Percentiles rank a stretch among this genome's conserved stretches.
These are phyloP conservation scores for Populus pruinosa DNA, from an alignment of 345 rosid genomes.

Conservation along the genomic window DNA sequence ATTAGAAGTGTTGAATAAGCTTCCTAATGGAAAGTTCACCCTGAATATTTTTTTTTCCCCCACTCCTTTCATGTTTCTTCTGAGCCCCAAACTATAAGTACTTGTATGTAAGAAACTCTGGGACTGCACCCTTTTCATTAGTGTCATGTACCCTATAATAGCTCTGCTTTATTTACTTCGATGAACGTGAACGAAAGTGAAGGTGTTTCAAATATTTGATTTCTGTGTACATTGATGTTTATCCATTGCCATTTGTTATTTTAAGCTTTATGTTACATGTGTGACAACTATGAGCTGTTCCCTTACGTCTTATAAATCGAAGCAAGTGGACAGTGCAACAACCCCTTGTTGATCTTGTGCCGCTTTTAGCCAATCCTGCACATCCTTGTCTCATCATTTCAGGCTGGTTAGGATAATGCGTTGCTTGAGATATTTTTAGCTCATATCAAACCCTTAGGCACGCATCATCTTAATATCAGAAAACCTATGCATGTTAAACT, in stretches of 20 bases:
- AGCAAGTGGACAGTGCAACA: not conserved
- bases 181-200: not conserved
- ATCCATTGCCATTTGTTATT: not conserved
- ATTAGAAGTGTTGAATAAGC: constrained; percentile 9
- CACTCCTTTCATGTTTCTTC: not conserved
- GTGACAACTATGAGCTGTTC: not conserved
- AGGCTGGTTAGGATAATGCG: not conserved
- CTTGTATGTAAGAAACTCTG: not conserved
- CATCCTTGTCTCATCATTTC: not conserved
- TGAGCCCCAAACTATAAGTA: not conserved
- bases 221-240: not conserved
- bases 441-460: not conserved
- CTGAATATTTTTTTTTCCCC: not conserved
- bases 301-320: not conserved
- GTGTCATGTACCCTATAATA: not conserved
- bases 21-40: not conserved
- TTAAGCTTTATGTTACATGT: not conserved
- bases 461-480: not conserved
- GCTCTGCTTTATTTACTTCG: not conserved
- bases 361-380: not conserved
- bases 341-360: not conserved
- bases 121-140: not conserved
- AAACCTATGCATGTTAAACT: not conserved
- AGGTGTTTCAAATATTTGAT: not conserved
- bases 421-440: not conserved